Evolutionary conservation across 106 monocot species (phyloP), one percentile per base, ranked within the genome.

Genomic region (Acanthochlamys bracteata): DNA sequence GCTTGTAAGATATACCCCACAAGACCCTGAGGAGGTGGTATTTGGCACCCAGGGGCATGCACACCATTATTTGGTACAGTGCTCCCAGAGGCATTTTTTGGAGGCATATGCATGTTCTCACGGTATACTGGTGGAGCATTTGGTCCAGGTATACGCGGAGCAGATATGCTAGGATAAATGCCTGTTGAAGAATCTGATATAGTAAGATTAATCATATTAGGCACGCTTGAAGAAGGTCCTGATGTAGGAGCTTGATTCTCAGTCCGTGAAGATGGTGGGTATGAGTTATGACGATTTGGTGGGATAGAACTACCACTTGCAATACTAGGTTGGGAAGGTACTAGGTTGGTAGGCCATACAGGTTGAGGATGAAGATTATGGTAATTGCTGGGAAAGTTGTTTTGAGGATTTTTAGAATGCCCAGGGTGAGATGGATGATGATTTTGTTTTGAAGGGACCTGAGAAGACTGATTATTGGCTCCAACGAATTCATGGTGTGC

Each of bases 1-100:
- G 91, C 81, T 52, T 25, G 54, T 45, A 92, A 74, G 24, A 90
- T 83, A 55, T 66, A 42, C 39, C 73, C 76, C 6, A 78, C 64
- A 7, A 62, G 65, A 72, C 53, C 42, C 23, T 69, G 73, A 20
- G 64, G 16, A 20, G 73, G 33, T 66, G 77, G 61, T 7, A 16
- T 10, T 52, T 63, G 61, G 39, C 23, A 63, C 20, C 67, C 81
- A 27, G 42, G 42, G 22, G 67, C 68, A 68, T 51, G 47, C 4
- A 20, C 15, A 13, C 66, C 69, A 46, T 45, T 63, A 63, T 63
- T 45, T 27, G 49, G 17, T 55, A 63, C 40, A 39, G 40, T 59
- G 21, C 52, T 53, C 11, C 25, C 21, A 49, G 43, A 43, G 20
- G 24, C 11, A 66, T 59, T 15, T 24, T 17, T 17, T 23, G 42